Evolutionary conservation across 139 green algal genomes (phyloP).

Genomic region (Chlorella sp.): DNA sequence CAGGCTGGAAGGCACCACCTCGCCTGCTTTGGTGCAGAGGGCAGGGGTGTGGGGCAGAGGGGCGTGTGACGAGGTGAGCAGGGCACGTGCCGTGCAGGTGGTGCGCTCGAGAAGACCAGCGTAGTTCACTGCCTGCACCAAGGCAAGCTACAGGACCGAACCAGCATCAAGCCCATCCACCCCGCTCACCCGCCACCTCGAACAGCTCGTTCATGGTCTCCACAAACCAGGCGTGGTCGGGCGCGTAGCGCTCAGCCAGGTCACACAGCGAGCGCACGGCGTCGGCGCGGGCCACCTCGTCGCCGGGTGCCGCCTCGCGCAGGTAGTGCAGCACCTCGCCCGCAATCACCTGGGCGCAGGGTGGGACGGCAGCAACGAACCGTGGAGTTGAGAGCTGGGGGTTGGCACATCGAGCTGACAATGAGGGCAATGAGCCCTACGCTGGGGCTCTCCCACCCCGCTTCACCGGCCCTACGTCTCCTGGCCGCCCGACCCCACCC

Average conservation of each 20-base stretch:
- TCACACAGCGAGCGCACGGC: slow-evolving; percentile 64
- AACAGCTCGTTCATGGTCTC: slow-evolving; percentile 79
- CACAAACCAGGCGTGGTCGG: slow-evolving; percentile 91
- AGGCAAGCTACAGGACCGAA: too few relatives aligned
- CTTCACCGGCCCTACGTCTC: too few relatives aligned
- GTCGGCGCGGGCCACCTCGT: slow-evolving; percentile 61
- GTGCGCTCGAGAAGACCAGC: too few relatives aligned
- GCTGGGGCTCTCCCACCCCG: neutral
- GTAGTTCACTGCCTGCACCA: too few relatives aligned
- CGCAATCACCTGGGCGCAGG: slow-evolving; percentile 77
- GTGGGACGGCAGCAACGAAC: neutral
- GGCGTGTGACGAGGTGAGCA: too few relatives aligned
- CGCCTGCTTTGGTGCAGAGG: slow-evolving; percentile 68
- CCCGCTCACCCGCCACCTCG: slow-evolving; percentile 20
- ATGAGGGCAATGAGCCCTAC: neutral
- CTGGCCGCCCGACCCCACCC: neutral
- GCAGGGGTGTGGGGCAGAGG: neutral
- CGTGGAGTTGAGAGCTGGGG: neutral
- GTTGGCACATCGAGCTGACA: neutral
- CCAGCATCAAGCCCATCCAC: neutral
- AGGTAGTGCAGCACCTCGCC: slow-evolving; percentile 94
- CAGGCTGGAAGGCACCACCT: slow-evolving; percentile 74
- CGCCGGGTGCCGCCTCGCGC: slow-evolving; percentile 42
- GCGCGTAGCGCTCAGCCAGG: slow-evolving; percentile 91
- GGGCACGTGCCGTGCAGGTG: too few relatives aligned